Evolutionary conservation across 176 grass and related monocot genomes (phyloP).

Genomic region (Urochloa ruziziensis): DNA sequence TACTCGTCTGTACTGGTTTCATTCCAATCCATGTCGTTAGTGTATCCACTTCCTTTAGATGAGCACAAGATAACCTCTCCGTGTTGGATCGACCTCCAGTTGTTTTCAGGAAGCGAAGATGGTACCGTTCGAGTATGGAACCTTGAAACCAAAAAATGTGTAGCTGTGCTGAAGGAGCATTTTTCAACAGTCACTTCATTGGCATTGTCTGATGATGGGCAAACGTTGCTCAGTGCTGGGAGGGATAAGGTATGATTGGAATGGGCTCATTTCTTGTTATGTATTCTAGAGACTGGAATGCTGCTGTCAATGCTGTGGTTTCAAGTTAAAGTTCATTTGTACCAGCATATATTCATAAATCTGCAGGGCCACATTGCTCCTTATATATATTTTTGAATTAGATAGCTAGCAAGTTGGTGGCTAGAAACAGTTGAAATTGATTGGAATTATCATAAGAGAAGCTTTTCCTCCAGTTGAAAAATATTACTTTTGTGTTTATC

Average conservation of each 20-base stretch:
- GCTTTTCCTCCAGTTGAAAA: background rate
- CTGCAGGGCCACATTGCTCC: background rate
- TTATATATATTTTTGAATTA: conserved; percentile 8
- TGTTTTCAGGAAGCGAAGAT: conserved; percentile 93
- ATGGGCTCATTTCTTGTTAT: background rate
- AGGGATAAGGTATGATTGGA: conserved; percentile 69
- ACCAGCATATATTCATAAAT: background rate
- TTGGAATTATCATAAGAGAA: background rate
- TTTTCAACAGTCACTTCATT: conserved; percentile 83
- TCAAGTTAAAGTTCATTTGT: background rate
- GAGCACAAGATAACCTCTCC: conserved; percentile 4
- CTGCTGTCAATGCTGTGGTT: background rate
- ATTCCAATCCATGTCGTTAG: background rate
- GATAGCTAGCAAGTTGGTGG: background rate
- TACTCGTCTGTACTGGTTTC: background rate
- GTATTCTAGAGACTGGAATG: background rate
- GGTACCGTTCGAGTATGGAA: conserved; percentile 74
- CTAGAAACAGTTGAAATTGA: background rate
- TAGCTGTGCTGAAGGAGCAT: conserved; percentile 74
- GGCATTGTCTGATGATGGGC: conserved; percentile 74
- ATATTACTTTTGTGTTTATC: background rate
- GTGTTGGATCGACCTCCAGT: conserved; percentile 53
- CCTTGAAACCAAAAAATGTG: conserved; percentile 81
- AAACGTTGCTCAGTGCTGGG: conserved; percentile 80
- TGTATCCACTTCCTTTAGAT: conserved; percentile 20